These are phyloP conservation scores for Alnus rubra DNA, from an alignment of 306 rosid species.

Conservation along the genomic window DNA sequence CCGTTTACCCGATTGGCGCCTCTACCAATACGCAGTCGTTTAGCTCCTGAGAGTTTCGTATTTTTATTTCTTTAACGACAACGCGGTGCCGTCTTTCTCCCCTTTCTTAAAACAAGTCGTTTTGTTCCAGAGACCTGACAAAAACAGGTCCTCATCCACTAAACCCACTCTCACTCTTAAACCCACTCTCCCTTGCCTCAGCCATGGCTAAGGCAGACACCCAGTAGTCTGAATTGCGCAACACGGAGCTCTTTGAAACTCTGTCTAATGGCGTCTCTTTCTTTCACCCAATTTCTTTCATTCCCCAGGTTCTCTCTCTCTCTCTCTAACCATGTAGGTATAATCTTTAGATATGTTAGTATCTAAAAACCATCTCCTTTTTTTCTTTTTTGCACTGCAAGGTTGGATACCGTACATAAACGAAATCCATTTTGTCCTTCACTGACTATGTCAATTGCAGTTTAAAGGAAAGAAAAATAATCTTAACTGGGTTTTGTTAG, in stretches of 20 bases:
- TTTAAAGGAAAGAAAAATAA: background rate
- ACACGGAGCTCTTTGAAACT: slow-evolving; percentile 17
- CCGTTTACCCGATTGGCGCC: background rate
- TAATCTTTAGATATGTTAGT: background rate
- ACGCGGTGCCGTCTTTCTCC: too few relatives aligned
- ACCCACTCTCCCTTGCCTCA: slow-evolving; percentile 24
- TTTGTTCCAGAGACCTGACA: too few relatives aligned
- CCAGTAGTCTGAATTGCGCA: slow-evolving; percentile 15
- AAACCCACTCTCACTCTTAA: slow-evolving; percentile 25
- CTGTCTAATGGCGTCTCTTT: slow-evolving; percentile 58
- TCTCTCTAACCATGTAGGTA: background rate
- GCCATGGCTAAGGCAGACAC: slow-evolving; percentile 35
- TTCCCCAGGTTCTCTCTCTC: slow-evolving; percentile 63
- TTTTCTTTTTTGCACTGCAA: background rate
- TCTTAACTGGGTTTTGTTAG: background rate
- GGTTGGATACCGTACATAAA: background rate
- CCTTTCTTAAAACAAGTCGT: background rate
- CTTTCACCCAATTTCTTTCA: slow-evolving; percentile 57
- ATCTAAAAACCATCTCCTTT: too few relatives aligned
- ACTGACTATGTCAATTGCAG: background rate
- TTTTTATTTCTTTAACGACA: too few relatives aligned
- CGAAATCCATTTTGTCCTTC: background rate
- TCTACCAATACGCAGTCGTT: background rate
- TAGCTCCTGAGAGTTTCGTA: too few relatives aligned
- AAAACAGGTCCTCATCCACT: slow-evolving; percentile 17